Evolutionary conservation across 176 grass and related monocot genomes (phyloP).

Genomic region (Echinochloa phyllopogon): DNA sequence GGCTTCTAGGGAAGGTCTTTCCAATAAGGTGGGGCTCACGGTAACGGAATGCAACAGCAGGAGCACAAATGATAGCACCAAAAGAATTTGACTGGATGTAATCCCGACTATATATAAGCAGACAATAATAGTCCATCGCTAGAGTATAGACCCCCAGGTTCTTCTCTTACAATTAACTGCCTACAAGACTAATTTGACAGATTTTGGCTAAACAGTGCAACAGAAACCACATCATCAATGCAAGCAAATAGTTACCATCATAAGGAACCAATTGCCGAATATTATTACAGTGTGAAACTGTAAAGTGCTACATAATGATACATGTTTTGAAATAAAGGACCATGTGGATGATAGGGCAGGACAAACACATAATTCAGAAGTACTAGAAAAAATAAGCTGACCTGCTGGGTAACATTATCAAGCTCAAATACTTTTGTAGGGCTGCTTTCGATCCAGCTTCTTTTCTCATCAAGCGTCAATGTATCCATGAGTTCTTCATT

Average conservation of each 20-base stretch:
- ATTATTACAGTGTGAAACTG: not conserved
- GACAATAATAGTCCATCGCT: not conserved
- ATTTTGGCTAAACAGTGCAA: not conserved
- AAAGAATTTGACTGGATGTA: slow-evolving; percentile 2
- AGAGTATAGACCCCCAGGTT: slow-evolving; percentile 13
- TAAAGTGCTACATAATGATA: not conserved
- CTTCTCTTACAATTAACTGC: not conserved
- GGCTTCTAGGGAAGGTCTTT: no score
- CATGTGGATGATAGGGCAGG: not conserved
- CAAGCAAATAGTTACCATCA: not conserved
- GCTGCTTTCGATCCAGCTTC: slow-evolving; percentile 85
- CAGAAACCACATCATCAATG: not conserved
- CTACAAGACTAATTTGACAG: not conserved
- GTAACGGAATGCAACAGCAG: no score
- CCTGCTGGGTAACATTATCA: slow-evolving; percentile 76
- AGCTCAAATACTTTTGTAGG: slow-evolving; percentile 89
- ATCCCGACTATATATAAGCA: not conserved
- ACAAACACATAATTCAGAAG: not conserved
- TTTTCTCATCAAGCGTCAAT: slow-evolving; percentile 74
- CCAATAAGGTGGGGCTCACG: no score
- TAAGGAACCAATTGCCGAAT: slow-evolving; percentile 9
- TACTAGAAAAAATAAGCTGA: slow-evolving; percentile 49
- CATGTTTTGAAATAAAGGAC: not conserved
- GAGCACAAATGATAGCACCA: no score
- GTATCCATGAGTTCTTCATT: slow-evolving; percentile 92